phyloP scores from a whole-genome alignment of 2,329 filamentous ascomycete species.

The Domatiomyces globalis region DNA sequence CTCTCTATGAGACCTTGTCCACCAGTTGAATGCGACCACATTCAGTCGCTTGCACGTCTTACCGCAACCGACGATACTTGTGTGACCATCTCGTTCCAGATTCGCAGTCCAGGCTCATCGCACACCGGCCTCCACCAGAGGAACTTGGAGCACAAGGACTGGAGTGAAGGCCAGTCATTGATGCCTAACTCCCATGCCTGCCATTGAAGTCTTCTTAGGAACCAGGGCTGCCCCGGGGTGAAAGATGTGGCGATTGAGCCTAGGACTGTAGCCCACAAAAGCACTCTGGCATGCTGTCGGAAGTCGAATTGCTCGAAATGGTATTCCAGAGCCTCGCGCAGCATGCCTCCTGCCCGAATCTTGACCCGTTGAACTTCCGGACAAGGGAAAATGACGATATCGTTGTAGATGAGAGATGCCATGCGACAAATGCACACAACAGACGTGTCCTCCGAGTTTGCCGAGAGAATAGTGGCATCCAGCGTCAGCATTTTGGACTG shows the following conservation, averaged over 20 bases:
- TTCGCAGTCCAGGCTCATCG: conserved; percentile 3
- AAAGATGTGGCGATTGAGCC: conserved; percentile 8
- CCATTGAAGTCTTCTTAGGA: conserved; percentile 5
- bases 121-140: conserved; percentile 13
- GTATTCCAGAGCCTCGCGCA: conserved; percentile 5
- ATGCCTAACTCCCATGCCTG: conserved; percentile 5
- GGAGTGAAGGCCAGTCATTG: conserved; percentile 6
- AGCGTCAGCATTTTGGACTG: background rate
- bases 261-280: conserved; percentile 9
- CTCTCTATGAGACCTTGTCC: background rate
- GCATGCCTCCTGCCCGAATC: conserved; percentile 3
- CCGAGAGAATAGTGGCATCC: background rate
- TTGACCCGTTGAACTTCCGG: conserved; percentile 9
- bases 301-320: background rate
- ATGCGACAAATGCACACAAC: conserved; percentile 1
- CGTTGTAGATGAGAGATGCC: conserved; percentile 9
- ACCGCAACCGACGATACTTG: background rate
- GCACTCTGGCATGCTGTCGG: conserved; percentile 5
- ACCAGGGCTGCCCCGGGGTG: conserved; percentile 6
- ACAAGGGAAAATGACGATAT: conserved; percentile 12
- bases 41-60: background rate
- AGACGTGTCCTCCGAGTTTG: background rate
- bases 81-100: conserved; percentile 8
- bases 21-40: background rate
- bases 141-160: conserved; percentile 7